phyloP scores from a whole-genome alignment of 495 filamentous ascomycete genomes.

The Xylaria castorea region DNA sequence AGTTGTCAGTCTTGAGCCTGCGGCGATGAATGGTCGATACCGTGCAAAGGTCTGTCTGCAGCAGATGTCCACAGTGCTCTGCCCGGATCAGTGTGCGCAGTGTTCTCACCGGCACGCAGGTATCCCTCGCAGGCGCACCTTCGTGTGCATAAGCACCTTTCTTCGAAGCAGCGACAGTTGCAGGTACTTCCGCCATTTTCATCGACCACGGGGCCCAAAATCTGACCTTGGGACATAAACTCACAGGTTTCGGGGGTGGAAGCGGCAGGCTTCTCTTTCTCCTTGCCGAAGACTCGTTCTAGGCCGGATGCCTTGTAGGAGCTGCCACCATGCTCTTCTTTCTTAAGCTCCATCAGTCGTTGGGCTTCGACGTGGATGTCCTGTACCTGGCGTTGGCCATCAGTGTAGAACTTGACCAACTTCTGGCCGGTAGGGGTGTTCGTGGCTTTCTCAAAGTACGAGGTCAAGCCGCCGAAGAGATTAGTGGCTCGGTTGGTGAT shows the following conservation, averaged over 20 bases:
- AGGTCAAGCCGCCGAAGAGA: slow-evolving; percentile 70
- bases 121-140: background rate
- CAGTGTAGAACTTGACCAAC: slow-evolving; percentile 83
- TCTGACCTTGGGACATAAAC: slow-evolving; percentile 29
- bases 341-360: slow-evolving; percentile 86
- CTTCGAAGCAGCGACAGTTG: background rate
- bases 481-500: slow-evolving; percentile 68
- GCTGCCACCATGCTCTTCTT: slow-evolving; percentile 62
- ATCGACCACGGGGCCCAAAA: slow-evolving; percentile 16
- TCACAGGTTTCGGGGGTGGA: slow-evolving; percentile 35
- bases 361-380: slow-evolving; percentile 92
- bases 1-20: background rate
- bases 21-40: background rate
- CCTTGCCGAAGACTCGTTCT: slow-evolving; percentile 53
- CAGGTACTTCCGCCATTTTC: background rate
- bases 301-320: slow-evolving; percentile 56
- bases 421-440: slow-evolving; percentile 85
- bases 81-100: background rate
- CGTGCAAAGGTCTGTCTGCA: background rate
- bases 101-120: background rate
- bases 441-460: slow-evolving; percentile 92
- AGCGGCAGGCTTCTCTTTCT: slow-evolving; percentile 45
- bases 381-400: slow-evolving; percentile 80
- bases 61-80: background rate
- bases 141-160: background rate